Evolutionary conservation across 768 basidiomycete species (phyloP).

Genomic region (Lactarius sanguifluus): DNA sequence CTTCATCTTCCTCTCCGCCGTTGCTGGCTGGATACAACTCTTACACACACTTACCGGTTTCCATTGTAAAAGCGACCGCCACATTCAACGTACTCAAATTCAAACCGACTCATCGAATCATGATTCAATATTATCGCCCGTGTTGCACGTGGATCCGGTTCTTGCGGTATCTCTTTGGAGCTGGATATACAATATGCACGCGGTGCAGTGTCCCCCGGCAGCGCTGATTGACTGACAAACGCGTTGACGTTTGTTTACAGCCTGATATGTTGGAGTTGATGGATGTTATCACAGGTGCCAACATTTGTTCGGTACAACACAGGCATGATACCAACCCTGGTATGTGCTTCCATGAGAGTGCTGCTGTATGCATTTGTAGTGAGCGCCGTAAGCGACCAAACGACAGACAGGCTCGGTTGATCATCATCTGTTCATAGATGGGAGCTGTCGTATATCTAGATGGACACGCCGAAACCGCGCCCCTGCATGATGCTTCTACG

Average conservation of each 20-base stretch:
- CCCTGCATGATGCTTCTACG: neutral
- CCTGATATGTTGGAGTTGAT: neutral
- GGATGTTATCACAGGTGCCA: neutral
- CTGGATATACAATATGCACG: neutral
- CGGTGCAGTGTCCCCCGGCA: neutral
- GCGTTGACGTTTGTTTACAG: neutral
- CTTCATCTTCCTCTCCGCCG: neutral
- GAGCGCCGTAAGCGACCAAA: neutral
- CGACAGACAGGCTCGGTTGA: neutral
- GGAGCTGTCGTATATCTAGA: neutral
- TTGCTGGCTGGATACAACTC: neutral
- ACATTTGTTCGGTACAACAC: neutral
- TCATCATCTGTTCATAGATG: neutral
- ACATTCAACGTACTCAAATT: neutral
- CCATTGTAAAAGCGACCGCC: neutral
- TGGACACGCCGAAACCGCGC: constrained; percentile 1
- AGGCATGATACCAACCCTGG: no score
- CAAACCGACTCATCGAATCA: neutral
- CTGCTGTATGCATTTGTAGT: neutral
- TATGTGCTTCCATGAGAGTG: neutral
- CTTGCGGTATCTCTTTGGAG: neutral
- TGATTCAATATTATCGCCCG: neutral
- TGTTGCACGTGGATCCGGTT: neutral
- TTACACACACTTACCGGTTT: neutral
- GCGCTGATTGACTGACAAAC: neutral